Evolutionary conservation across 1,139 yeast species (phyloP), one percentile per base, ranked within the genome.

Genomic region (Yarrowia galli): DNA sequence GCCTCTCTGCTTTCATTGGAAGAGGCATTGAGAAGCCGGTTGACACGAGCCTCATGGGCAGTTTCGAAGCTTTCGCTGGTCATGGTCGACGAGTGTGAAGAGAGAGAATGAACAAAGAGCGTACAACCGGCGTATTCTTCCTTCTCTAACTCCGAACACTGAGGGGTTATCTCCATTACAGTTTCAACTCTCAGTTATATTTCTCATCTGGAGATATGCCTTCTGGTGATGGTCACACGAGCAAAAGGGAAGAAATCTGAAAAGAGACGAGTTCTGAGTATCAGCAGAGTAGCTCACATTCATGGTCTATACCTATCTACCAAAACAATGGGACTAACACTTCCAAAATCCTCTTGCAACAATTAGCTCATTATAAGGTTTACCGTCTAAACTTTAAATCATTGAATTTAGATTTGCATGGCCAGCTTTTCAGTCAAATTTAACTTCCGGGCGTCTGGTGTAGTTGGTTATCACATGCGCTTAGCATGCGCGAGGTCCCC

Each of bases 401-500:
- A 2, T 6, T 1, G 4, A 18, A 32, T 18, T 49, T 8, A 1
- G 25, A 32, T 25, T 13, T 28, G 12, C 5, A 23, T 10, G 7
- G 13, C 38, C 23, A n/a, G 22, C 10, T 10, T 49, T 13, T 32
- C 13, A 2, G n/a, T 6, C 10, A 12, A 18, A 6, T 35, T n/a
- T 51, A 36, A 23, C 32, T 38, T 10, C 10, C 0, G 60, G 60
- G 60, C 60, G 60, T 53, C 60, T 53, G 60, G 60, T 53, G 60
- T 53, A 53, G 60, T 53, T 53, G 60, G 60, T 53, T 53, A 53
- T 53, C 60, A 53, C 60, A 53, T 53, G 60, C 60, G 60, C 60
- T 53, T 53, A 53, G 60, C 60, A 53, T 53, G 60, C 60, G 60
- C 60, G 60, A 53, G 60, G 60, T 53, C 60, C 45, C 60, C 60